Evolutionary conservation across 805 yeast genomes (phyloP), one percentile per base, ranked within the genome.

Genomic region (Huiozyma sinensis): DNA sequence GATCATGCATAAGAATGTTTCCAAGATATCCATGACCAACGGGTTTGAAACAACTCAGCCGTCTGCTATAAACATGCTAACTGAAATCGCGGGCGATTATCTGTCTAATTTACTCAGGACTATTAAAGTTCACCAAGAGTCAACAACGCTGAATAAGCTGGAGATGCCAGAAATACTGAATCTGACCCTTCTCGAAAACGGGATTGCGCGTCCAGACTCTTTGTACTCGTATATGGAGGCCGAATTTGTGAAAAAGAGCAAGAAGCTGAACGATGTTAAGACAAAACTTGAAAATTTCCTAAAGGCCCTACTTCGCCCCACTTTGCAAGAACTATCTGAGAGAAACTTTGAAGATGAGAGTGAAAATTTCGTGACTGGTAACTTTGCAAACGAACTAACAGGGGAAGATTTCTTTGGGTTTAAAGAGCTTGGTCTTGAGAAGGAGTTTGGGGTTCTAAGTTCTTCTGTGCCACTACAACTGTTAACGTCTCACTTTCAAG

Each of bases 381-480:
- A 89, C 56, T 92, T 92, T 61, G 83, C 96, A 1, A 82, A 77
- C 54, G 96, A 89, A 48, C 67, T 92, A 34, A 63, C 68, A 0
- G 98, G 97, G 6, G 98, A 90, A 55, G 99, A 92, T 65, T 92
- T 89, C 72, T 94, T 94, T 67, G 99, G 99, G 0, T 94, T 92
- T 70, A 83, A 76, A 58, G 97, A 90, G 51, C 69, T 92, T 40
- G 98, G 98, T 0, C 67, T 92, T 43, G 97, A 90, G 56, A 85
- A 82, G 55, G 99, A 92, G 61, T 83, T 87, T 60, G 89, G 90
- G 8, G 68, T 90, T 58, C 65, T 88, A 41, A 82, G 89, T 29
- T 75, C 89, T 3, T 77, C 95, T 0, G 87, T 92, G 28, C 98
- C 99, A 1, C 69, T 94, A 38, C 95, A 90, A 62, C 68, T 92